Evolutionary conservation across 83 land plant genomes (phyloP), one percentile per base, ranked within the genome.

Genomic region (Picea mariana): DNA sequence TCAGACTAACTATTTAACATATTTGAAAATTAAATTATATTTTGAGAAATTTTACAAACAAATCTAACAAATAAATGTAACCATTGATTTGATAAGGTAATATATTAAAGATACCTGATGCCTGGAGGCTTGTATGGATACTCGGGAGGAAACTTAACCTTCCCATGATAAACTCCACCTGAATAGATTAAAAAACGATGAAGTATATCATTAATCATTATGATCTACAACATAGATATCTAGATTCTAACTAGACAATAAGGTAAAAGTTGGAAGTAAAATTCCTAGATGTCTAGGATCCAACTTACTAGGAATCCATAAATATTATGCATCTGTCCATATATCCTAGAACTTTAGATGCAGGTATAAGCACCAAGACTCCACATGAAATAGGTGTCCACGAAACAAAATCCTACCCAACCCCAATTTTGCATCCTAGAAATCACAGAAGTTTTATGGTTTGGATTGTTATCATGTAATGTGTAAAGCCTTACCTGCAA

Each of bases 141-240:
- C 63, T 97, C 99, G 8, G 98, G 83, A 76, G 98, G 99, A 86
- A 97, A 97, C 77, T 97, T 97, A 79, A 97, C 87, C 82, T 95
- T 97, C 34, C 99, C 99, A 90, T 97, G 91, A 79, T 97, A 97
- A 78, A 88, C 92, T 52, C 99, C 99, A 81, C 98, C 99, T 97
- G n/a, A 42, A 34, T 40, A 81, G 65, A 49, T 40, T 31, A 34
- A 81, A 71, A 23, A 27, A 84, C 24, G 72, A 69, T 6, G 24
- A 21, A 17, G 65, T 13, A 16, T 58, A 16, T 18, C 9, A 82
- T 24, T 13, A 61, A 62, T 55, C 47, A 26, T 13, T 20, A 27
- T 18, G 18, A 82, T 3, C 31, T 52, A 49, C 3, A 12, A 18
- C 15, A 52, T 26, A 62, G 17, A 77, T 18, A 16, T 73, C 58